Evolutionary conservation across 2,329 filamentous ascomycete species (phyloP).

Genomic region (Amauroascus niger): DNA sequence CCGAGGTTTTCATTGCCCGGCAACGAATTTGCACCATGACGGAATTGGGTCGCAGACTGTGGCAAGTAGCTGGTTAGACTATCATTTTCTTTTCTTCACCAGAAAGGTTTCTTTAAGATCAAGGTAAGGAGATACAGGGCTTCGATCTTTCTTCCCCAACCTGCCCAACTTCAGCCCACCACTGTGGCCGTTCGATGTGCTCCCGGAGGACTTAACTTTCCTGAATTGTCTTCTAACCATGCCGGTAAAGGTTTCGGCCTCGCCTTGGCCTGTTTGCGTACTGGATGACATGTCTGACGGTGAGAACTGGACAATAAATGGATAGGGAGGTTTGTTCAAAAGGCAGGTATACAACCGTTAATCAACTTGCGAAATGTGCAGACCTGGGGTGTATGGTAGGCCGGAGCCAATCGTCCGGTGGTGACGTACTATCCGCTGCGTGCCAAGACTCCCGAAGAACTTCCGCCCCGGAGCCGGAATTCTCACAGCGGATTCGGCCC

Average conservation of each 20-base stretch:
- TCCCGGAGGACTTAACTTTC: not conserved
- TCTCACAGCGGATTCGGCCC: not conserved
- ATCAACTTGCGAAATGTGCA: not conserved
- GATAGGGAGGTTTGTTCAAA: not conserved
- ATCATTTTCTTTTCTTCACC: not conserved
- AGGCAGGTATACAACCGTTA: not conserved
- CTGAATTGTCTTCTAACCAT: slow-evolving; percentile 2
- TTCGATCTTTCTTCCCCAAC: not conserved
- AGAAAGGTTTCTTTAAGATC: not conserved
- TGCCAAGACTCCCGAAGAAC: not conserved
- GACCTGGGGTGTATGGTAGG: not conserved
- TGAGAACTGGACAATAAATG: not conserved
- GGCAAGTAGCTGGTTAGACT: not conserved
- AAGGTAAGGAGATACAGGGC: not conserved
- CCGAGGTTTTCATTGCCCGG: not conserved
- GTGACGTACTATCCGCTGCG: not conserved
- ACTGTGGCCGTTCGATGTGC: not conserved
- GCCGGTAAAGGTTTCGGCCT: not conserved
- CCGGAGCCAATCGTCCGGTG: not conserved
- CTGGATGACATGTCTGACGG: not conserved
- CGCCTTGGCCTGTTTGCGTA: not conserved
- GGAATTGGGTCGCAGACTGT: not conserved
- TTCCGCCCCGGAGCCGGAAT: not conserved
- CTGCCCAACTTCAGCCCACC: not conserved
- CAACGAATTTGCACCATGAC: not conserved